Evolutionary conservation across 345 rosid genomes (phyloP).

Genomic region (Salix suchowensis): DNA sequence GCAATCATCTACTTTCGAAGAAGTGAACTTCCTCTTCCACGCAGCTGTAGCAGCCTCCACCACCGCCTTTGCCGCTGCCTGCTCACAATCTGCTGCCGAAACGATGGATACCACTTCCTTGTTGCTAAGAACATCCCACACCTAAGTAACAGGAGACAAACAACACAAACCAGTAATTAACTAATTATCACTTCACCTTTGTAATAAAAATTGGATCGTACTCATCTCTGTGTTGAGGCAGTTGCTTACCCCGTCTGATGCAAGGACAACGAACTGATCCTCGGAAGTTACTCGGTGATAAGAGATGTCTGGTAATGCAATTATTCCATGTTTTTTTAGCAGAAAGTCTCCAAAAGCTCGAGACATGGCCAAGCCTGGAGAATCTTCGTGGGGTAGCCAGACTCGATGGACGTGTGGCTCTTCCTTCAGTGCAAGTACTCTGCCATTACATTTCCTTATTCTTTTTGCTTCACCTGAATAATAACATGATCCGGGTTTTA

Average conservation of each 20-base stretch:
- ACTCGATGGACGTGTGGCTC: slow-evolving; percentile 79
- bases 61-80: slow-evolving; percentile 52
- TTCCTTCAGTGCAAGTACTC: slow-evolving; percentile 61
- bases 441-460: slow-evolving; percentile 64
- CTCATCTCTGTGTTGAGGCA: neutral
- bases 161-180: neutral
- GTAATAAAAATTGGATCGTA: neutral
- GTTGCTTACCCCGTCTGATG: slow-evolving; percentile 69
- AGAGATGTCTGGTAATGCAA: slow-evolving; percentile 65
- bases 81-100: slow-evolving; percentile 34
- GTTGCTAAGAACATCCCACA: slow-evolving; percentile 81
- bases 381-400: slow-evolving; percentile 75
- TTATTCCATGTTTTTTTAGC: slow-evolving; percentile 67
- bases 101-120: slow-evolving; percentile 51
- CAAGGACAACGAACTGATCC: slow-evolving; percentile 64
- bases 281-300: slow-evolving; percentile 43
- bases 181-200: neutral
- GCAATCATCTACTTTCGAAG: slow-evolving; percentile 59
- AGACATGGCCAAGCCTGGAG: slow-evolving; percentile 94
- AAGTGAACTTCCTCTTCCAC: slow-evolving; percentile 63
- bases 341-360: slow-evolving; percentile 80
- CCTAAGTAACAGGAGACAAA: slow-evolving; percentile 20
- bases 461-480: slow-evolving; percentile 73
- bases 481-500: neutral
- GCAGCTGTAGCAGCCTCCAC: slow-evolving; percentile 55